Evolutionary conservation across 1,139 yeast species (phyloP).

Genomic region (Magnusiomyces paraingens): DNA sequence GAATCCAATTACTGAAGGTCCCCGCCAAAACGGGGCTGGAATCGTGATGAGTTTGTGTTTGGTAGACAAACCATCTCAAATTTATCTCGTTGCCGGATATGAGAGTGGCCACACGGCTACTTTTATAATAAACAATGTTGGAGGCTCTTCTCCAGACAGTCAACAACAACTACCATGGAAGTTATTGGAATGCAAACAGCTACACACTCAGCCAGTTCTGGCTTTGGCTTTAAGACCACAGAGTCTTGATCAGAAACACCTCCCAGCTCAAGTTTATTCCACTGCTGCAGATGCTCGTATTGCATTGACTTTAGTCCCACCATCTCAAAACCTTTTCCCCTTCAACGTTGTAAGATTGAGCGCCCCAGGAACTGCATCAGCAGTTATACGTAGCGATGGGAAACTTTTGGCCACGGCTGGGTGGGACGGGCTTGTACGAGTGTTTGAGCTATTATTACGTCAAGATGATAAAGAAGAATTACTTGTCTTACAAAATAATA

Average conservation of each 20-base stretch:
- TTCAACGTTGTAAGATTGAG: conserved; percentile 5
- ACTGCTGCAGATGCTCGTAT: conserved; percentile 32
- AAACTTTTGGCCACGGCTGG: conserved; percentile 33
- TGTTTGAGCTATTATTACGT: conserved; percentile 22
- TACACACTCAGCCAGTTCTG: conserved; percentile 34
- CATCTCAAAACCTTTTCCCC: conserved; percentile 15
- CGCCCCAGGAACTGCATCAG: conserved; percentile 11
- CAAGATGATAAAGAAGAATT: not conserved
- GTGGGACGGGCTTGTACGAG: conserved; percentile 37
- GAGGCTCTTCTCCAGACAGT: conserved; percentile 27
- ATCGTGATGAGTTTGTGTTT: conserved; percentile 35
- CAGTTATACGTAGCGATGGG: conserved; percentile 29
- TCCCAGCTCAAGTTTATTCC: conserved; percentile 16
- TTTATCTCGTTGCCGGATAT: conserved; percentile 32
- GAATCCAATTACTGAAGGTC: conserved; percentile 5
- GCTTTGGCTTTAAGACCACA: conserved; percentile 20
- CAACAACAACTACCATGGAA: not conserved
- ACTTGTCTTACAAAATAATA: not conserved
- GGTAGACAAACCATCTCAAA: conserved; percentile 6
- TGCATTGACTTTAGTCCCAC: conserved; percentile 1
- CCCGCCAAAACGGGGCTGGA: conserved; percentile 23
- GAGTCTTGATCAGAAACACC: conserved; percentile 8
- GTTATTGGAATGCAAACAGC: not conserved
- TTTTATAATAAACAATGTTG: conserved; percentile 22
- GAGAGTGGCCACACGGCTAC: conserved; percentile 36